Evolutionary conservation across 306 rosid species (phyloP).

Genomic region (Cucumis melo): DNA sequence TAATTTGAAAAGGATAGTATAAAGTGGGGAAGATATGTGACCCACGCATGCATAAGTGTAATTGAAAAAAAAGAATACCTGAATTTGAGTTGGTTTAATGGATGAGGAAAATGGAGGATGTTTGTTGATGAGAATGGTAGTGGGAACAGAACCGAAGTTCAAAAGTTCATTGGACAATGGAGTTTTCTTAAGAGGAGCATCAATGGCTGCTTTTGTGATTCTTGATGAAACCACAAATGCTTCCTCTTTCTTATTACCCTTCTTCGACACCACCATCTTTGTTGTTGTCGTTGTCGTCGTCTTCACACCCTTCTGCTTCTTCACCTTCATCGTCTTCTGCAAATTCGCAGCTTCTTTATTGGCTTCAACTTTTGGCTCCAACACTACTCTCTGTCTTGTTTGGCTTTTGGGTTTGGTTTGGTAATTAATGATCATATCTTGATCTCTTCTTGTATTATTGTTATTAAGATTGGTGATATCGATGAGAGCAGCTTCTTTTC

Average conservation of each 20-base stretch:
- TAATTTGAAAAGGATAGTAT: not conserved
- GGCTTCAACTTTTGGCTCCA: conserved; percentile 17
- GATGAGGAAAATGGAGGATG: conserved; percentile 15
- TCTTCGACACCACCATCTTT: conserved; percentile 14
- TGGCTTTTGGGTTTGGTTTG: conserved; percentile 1
- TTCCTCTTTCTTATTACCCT: conserved; percentile 51
- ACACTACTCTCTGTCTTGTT: conserved; percentile 24
- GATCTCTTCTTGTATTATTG: not conserved
- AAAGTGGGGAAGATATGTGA: not conserved
- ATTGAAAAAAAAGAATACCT: conserved; percentile 11
- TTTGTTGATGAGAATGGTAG: conserved; percentile 32
- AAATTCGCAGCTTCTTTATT: conserved; percentile 8
- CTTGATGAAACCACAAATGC: conserved; percentile 47
- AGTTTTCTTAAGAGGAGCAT: conserved; percentile 29
- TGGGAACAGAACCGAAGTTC: conserved; percentile 29
- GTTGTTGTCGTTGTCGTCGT: no score
- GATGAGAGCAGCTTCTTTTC: conserved; percentile 23
- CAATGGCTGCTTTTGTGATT: conserved; percentile 15
- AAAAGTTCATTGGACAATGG: conserved; percentile 39
- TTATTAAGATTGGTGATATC: conserved; percentile 56
- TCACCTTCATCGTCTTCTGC: not conserved
- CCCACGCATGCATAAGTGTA: not conserved
- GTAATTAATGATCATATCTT: not conserved
- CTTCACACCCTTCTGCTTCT: not conserved
- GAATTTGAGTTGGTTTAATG: conserved; percentile 24